phyloP scores from a whole-genome alignment of 164 flowering plant genomes.

The Hamamelis virginiana region DNA sequence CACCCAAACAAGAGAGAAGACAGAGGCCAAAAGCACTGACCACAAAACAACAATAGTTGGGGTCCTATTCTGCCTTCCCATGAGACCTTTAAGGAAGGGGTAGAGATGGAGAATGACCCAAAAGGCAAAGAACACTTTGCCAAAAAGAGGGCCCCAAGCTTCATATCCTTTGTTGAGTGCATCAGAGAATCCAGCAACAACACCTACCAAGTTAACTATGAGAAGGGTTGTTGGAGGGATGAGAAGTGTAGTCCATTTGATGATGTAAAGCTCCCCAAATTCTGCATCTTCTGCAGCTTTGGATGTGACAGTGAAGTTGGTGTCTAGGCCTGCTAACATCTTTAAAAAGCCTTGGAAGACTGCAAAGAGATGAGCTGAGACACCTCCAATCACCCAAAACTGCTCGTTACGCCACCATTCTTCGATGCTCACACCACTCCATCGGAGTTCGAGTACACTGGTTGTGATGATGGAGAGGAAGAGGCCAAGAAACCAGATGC shows the following conservation, averaged over 20 bases:
- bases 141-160: conserved; percentile 95
- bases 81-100: conserved; percentile 96
- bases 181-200: conserved; percentile 93
- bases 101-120: conserved; percentile 96
- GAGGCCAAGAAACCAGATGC: conserved; percentile 78
- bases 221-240: conserved; percentile 95
- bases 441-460: conserved; percentile 87
- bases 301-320: conserved; percentile 93
- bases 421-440: conserved; percentile 95
- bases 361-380: conserved; percentile 96
- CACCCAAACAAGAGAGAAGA: conserved; percentile 94
- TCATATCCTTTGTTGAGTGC: conserved; percentile 90
- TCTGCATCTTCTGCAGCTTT: conserved; percentile 84
- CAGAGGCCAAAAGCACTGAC: conserved; percentile 92
- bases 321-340: conserved; percentile 87
- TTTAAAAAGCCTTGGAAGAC: conserved; percentile 94
- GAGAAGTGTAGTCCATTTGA: conserved; percentile 93
- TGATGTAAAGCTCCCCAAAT: conserved; percentile 78
- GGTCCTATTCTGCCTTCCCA: conserved; percentile 92
- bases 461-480: conserved; percentile 86
- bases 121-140: conserved; percentile 87
- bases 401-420: conserved; percentile 96
- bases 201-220: conserved; percentile 79
- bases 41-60: conserved; percentile 88
- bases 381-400: conserved; percentile 99